A percentile compares a stretch with the other conserved stretches of the same genome.
phyloP scores from a whole-genome alignment of 2,329 filamentous ascomycete species.

The Mycosphaerella sp. region DNA sequence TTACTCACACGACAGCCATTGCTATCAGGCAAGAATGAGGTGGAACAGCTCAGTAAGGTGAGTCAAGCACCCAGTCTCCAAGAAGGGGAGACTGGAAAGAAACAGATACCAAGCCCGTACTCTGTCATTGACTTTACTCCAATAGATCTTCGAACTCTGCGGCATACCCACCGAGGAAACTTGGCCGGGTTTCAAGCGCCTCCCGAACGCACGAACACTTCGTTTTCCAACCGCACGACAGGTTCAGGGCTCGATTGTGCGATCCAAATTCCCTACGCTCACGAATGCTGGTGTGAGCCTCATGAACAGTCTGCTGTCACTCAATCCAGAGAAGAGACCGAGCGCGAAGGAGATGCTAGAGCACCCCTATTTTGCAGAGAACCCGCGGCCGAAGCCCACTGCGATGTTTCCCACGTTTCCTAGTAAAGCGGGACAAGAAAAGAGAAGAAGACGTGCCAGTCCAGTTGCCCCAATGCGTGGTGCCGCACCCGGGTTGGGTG shows the following conservation, averaged over 20 bases:
- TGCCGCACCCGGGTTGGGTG: constrained; percentile 32
- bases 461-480: constrained; percentile 80
- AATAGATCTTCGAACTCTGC: constrained; percentile 74
- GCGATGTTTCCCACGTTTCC: constrained; percentile 97
- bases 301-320: constrained; percentile 60
- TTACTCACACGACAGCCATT: constrained; percentile 76
- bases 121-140: constrained; percentile 21
- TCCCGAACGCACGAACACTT: constrained; percentile 79
- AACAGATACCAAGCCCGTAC: constrained; percentile 14
- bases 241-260: constrained; percentile 49
- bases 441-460: constrained; percentile 61
- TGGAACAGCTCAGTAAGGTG: constrained; percentile 72
- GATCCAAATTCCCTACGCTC: constrained; percentile 73
- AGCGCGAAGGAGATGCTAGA: constrained; percentile 65
- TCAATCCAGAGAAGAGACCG: constrained; percentile 68
- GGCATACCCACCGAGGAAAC: constrained; percentile 74
- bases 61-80: constrained; percentile 24
- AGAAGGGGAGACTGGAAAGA: constrained; percentile 24
- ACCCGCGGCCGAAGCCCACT: constrained; percentile 81
- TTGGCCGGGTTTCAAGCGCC: constrained; percentile 80
- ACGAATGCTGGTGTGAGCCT: constrained; percentile 67
- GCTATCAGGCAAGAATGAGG: constrained; percentile 84
- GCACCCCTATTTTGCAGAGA: constrained; percentile 83
- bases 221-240: constrained; percentile 50
- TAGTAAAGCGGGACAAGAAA: constrained; percentile 85